phyloP scores from a whole-genome alignment of 2,329 filamentous ascomycete species.

The Paramyrothecium roridum region DNA sequence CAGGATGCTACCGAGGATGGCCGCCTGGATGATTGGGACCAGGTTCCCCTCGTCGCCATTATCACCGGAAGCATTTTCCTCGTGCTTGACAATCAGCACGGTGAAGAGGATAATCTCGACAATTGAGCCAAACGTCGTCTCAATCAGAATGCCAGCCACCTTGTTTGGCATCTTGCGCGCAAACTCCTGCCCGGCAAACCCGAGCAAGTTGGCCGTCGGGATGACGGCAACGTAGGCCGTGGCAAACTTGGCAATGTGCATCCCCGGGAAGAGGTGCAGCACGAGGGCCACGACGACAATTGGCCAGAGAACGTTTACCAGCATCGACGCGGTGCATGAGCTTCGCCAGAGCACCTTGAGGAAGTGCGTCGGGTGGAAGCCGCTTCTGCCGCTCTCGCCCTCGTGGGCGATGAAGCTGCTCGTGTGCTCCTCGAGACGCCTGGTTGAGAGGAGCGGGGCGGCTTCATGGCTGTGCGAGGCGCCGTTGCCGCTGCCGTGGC shows the following conservation, averaged over 20 bases:
- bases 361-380: constrained; percentile 39
- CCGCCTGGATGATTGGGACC: constrained; percentile 64
- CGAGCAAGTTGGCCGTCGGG: constrained; percentile 45
- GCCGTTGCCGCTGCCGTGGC: not conserved
- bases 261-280: constrained; percentile 29
- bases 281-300: constrained; percentile 42
- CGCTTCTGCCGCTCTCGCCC: constrained; percentile 42
- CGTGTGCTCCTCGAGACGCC: constrained; percentile 7
- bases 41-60: constrained; percentile 29
- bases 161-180: constrained; percentile 60
- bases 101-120: constrained; percentile 69
- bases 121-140: constrained; percentile 56
- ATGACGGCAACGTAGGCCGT: constrained; percentile 46
- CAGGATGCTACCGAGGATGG: constrained; percentile 66
- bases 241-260: constrained; percentile 42
- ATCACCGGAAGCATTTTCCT: constrained; percentile 5
- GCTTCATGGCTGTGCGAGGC: constrained; percentile 6
- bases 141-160: constrained; percentile 51
- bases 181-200: constrained; percentile 52
- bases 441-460: constrained; percentile 25
- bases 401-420: constrained; percentile 21
- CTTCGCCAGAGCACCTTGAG: constrained; percentile 37
- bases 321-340: constrained; percentile 40
- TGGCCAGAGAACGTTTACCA: constrained; percentile 47
- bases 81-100: constrained; percentile 47